phyloP scores from a whole-genome alignment of 1,284 basidiomycete species.

The Microbotryum scabiosae region DNA sequence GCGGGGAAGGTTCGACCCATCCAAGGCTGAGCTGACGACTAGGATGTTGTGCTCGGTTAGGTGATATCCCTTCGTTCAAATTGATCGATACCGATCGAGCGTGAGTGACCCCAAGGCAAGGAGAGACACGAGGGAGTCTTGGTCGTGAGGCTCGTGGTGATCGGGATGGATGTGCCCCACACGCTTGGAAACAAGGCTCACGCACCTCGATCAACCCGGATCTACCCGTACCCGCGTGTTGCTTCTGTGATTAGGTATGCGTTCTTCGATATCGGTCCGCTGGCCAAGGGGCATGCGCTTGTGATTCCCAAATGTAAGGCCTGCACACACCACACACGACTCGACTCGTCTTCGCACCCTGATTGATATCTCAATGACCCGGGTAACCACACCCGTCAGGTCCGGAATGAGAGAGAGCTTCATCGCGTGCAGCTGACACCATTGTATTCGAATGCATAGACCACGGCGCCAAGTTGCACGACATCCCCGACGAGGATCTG shows the following conservation, averaged over 20 bases:
- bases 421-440: no score
- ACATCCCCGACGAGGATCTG: conserved; percentile 42
- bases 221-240: no score
- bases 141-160: no score
- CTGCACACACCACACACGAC: conserved; percentile 1
- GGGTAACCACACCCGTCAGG: no score
- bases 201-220: no score
- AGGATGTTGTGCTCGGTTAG: neutral
- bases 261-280: conserved; percentile 42
- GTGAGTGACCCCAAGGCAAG: conserved; percentile 2
- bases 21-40: neutral
- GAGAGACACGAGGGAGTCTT: no score
- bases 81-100: conserved; percentile 41
- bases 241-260: conserved; percentile 20
- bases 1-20: conserved; percentile 30
- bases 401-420: no score
- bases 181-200: no score
- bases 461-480: conserved; percentile 43
- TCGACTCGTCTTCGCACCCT: no score
- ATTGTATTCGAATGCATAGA: conserved; percentile 17
- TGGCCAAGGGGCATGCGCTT: conserved; percentile 41
- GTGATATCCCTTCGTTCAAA: conserved; percentile 41
- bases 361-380: no score
- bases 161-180: no score
- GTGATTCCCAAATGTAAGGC: conserved; percentile 42